These are phyloP conservation scores for Gracilaria domingensis DNA, from an alignment of 23 red algal species.

Conservation along the genomic window DNA sequence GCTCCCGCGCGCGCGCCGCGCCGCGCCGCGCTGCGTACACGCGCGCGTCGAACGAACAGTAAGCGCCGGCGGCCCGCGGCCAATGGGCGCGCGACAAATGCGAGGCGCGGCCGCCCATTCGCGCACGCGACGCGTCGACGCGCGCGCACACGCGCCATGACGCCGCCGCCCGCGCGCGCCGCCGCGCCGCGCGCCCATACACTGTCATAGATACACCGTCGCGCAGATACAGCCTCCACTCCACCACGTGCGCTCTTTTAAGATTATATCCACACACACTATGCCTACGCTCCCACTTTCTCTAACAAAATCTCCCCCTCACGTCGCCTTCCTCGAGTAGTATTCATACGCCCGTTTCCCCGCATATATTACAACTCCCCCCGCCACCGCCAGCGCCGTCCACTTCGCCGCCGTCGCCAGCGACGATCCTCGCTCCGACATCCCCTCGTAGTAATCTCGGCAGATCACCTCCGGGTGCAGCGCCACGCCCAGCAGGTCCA, in stretches of 20 bases:
- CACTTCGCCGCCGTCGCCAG: slow-evolving; percentile 55
- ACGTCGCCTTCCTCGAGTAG: slow-evolving; percentile 41
- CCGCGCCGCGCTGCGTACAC: neutral
- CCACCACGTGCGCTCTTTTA: neutral
- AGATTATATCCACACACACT: no score
- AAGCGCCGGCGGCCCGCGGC: neutral
- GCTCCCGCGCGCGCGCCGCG: no score
- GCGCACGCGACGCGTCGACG: neutral
- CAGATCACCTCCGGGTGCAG: slow-evolving; percentile 76
- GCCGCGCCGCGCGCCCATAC: neutral
- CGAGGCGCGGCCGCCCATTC: neutral
- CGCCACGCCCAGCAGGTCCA: slow-evolving; percentile 66
- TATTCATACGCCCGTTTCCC: slow-evolving; percentile 74
- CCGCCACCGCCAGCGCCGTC: slow-evolving; percentile 25
- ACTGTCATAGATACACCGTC: no score
- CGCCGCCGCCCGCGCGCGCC: neutral
- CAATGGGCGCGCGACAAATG: slow-evolving; percentile 14
- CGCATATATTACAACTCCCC: slow-evolving; percentile 55
- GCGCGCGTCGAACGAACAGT: no score
- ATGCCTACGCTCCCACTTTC: no score
- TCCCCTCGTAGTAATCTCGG: slow-evolving; percentile 74
- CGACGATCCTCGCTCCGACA: neutral
- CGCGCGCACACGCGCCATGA: neutral
- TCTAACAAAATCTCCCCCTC: neutral
- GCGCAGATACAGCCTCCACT: neutral